These are phyloP conservation scores for Vanderwaltozyma polyspora DNA, from an alignment of 805 yeast species.

Conservation along the genomic window DNA sequence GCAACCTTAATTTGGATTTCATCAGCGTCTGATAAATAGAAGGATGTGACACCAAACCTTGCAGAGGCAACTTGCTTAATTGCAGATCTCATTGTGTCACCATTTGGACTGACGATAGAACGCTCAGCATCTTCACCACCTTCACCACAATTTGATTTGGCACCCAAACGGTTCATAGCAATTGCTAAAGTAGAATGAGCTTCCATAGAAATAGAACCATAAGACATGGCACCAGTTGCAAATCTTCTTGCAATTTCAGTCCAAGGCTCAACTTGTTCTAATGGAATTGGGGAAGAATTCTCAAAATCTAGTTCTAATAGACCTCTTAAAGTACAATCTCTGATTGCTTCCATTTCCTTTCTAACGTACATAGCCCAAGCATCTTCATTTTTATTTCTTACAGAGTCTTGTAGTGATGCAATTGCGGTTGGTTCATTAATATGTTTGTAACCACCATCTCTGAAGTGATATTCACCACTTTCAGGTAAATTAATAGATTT, in stretches of 20 bases:
- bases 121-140: conserved; percentile 98
- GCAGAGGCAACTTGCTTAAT: conserved; percentile 97
- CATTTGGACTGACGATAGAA: conserved; percentile 65
- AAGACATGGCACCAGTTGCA: conserved; percentile 99
- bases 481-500: conserved; percentile 71
- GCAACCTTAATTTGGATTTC: conserved; percentile 98
- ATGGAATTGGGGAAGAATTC: conserved; percentile 62
- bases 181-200: conserved; percentile 96
- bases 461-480: conserved; percentile 95
- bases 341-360: conserved; percentile 84
- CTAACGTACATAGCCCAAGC: conserved; percentile 86
- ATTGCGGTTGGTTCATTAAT: conserved; percentile 90
- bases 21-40: conserved; percentile 90
- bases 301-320: conserved; percentile 82
- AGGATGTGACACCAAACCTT: conserved; percentile 94
- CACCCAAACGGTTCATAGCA: conserved; percentile 97
- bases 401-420: conserved; percentile 96
- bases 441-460: conserved; percentile 97
- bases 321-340: conserved; percentile 89
- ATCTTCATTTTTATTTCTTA: conserved; percentile 85
- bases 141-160: conserved; percentile 97
- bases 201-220: conserved; percentile 97
- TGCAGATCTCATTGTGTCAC: conserved; percentile 98
- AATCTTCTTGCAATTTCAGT: conserved; percentile 95
- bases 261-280: conserved; percentile 99